Conservation (phyloP, 371 early-diverging fungal species). For the Mucor irregularis region DNA sequence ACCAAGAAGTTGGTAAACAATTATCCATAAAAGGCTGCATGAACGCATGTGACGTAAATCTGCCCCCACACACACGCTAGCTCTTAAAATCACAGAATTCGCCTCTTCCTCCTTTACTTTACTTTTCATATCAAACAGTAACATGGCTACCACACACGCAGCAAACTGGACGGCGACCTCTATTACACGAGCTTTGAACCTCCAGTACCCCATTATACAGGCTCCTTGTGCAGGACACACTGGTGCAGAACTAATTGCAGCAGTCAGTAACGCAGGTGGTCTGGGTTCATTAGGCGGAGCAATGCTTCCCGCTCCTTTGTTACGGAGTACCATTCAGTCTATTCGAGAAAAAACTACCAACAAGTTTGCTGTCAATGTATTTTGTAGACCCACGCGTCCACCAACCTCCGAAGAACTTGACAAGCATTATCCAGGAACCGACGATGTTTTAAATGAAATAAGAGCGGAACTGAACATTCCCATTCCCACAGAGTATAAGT, state of each 20-base stretch:
- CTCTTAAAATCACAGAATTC: too few species aligned
- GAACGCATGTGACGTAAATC: too few species aligned
- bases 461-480: conserved; percentile 29
- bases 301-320: conserved; percentile 25
- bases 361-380: conserved; percentile 48
- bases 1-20: too few species aligned
- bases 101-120: not conserved
- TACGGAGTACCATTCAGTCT: conserved; percentile 35
- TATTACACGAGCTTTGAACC: conserved; percentile 13
- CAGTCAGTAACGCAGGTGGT: conserved; percentile 45
- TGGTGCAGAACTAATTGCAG: conserved; percentile 30
- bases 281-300: conserved; percentile 45
- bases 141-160: conserved; percentile 3
- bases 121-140: not conserved
- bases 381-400: conserved; percentile 22
- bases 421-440: conserved; percentile 22
- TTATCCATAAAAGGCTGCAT: too few species aligned
- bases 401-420: conserved; percentile 32
- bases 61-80: too few species aligned
- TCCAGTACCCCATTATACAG: conserved; percentile 42
- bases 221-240: conserved; percentile 51
- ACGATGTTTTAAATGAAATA: conserved; percentile 27
- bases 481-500: conserved; percentile 24
- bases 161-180: conserved; percentile 10
- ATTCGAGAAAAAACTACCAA: conserved; percentile 31